Percentiles rank a stretch among this genome's conserved stretches.
phyloP scores from a whole-genome alignment of 2,329 filamentous ascomycete species.

The Talaromyces sp. region DNA sequence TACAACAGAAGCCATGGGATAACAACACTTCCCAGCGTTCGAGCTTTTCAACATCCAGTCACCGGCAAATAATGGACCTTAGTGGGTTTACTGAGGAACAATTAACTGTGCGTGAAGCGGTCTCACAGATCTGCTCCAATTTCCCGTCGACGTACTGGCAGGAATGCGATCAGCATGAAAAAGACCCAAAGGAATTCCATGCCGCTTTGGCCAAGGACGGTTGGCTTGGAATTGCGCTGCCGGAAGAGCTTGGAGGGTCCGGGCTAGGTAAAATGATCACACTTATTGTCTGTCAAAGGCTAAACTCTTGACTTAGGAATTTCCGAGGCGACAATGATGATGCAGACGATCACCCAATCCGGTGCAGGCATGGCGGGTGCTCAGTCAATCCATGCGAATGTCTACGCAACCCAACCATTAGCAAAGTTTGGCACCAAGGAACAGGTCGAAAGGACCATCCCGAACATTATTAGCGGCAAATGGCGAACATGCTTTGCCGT shows the following conservation, averaged over 20 bases:
- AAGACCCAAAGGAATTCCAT: constrained; percentile 72
- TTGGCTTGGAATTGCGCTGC: constrained; percentile 76
- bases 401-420: constrained; percentile 61
- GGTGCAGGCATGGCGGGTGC: constrained; percentile 73
- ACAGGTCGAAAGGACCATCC: constrained; percentile 61
- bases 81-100: constrained; percentile 69
- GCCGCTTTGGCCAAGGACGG: constrained; percentile 67
- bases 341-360: constrained; percentile 73
- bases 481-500: constrained; percentile 76
- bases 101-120: constrained; percentile 64
- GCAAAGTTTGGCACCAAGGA: constrained; percentile 65
- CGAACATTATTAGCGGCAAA: constrained; percentile 65
- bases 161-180: constrained; percentile 62
- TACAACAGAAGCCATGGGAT: not conserved
- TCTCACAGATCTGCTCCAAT: constrained; percentile 61
- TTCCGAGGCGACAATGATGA: constrained; percentile 79
- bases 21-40: not conserved
- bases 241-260: constrained; percentile 67
- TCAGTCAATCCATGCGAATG: constrained; percentile 54
- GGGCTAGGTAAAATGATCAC: constrained; percentile 44
- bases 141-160: constrained; percentile 71
- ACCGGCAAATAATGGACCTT: constrained; percentile 59
- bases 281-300: not conserved
- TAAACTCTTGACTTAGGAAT: constrained; percentile 45
- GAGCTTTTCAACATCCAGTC: constrained; percentile 3